Evolutionary conservation across 2,329 filamentous ascomycete species (phyloP), one percentile per base, ranked within the genome.

Genomic region (Sporothrix globosa): DNA sequence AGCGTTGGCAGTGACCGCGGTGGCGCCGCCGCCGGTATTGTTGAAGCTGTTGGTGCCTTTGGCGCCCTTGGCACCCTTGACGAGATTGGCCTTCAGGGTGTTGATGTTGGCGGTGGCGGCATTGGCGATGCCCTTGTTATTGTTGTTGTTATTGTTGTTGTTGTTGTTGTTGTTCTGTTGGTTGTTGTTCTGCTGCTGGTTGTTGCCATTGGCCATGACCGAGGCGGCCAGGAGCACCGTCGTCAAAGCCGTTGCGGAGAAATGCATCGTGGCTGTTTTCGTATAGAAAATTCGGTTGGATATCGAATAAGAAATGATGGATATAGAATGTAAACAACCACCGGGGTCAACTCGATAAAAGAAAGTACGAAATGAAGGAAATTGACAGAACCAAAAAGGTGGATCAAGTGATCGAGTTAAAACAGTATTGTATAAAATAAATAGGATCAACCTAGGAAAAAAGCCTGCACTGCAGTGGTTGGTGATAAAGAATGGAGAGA

Each of bases 221-320:
- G 70, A 50, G 27, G 58, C 34, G 70, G 70, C 66, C 56, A 76
- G 71, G 34, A 76, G 50, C 19, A 75, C 60, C 14, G 71, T 66
- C 24, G 73, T 68, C 24, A 76, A 60, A 44, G 68, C 71, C n/a
- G 69, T 44, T 17, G 68, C 69, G 0, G 75, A 76, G 67, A 76
- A 70, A 69, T 73, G 73, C 75, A 76, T 76, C 50, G 48, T 74
- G 68, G 48, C 19, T 17, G 19, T 9, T 50, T n/a, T 19, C 21
- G 34, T 34, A 9, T 34, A 34, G 34, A n/a, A 21, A n/a, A 10
- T n/a, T 14, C 10, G 10, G 48, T 7, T n/a, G 19, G 5, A 17
- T n/a, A n/a, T 21, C 9, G 19, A 21, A 21, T 27, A 48, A 73
- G 54, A 46, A 11, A 41, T 17, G 17, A 56, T 30, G 41, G 10